A percentile compares a stretch with the other conserved stretches of the same genome.
Conservation (phyloP, 345 rosid genomes). For the Laguncularia racemosa region DNA sequence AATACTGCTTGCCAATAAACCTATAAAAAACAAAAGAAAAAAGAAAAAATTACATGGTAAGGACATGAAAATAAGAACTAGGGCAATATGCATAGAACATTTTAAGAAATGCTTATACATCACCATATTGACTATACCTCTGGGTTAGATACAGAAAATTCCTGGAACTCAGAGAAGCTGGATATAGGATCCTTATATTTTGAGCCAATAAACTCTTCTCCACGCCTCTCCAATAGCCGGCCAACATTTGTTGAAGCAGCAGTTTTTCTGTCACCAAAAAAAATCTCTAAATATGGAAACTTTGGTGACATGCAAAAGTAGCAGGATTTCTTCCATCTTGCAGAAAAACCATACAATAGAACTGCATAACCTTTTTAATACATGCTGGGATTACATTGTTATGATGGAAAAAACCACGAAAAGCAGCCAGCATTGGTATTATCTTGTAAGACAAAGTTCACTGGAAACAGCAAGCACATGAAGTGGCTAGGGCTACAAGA, state of each 20-base stretch:
- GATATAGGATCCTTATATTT: constrained; percentile 61
- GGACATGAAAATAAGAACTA: neutral
- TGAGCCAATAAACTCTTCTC: constrained; percentile 67
- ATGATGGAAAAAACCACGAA: no score
- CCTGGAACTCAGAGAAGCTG: constrained; percentile 79
- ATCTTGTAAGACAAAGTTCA: no score
- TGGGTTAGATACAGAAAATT: constrained; percentile 77
- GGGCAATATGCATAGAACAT: neutral
- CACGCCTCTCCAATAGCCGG: constrained; percentile 53
- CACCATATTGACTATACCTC: constrained; percentile 40
- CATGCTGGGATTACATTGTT: no score
- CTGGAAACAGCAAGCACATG: no score
- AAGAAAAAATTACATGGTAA: constrained; percentile 2
- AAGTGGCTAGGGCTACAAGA: no score
- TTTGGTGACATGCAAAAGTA: no score
- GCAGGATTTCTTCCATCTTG: no score
- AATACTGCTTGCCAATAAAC: constrained; percentile 78
- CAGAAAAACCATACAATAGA: no score
- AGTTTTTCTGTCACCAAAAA: constrained; percentile 31
- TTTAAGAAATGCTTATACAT: neutral
- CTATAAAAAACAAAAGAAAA: constrained; percentile 23
- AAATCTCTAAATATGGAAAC: no score
- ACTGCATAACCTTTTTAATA: no score
- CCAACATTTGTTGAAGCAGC: constrained; percentile 71
- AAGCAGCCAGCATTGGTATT: no score